Percentiles rank a stretch among this genome's conserved stretches.
phyloP scores from a whole-genome alignment of 441 rosid genomes.

The Mallotus japonicus region DNA sequence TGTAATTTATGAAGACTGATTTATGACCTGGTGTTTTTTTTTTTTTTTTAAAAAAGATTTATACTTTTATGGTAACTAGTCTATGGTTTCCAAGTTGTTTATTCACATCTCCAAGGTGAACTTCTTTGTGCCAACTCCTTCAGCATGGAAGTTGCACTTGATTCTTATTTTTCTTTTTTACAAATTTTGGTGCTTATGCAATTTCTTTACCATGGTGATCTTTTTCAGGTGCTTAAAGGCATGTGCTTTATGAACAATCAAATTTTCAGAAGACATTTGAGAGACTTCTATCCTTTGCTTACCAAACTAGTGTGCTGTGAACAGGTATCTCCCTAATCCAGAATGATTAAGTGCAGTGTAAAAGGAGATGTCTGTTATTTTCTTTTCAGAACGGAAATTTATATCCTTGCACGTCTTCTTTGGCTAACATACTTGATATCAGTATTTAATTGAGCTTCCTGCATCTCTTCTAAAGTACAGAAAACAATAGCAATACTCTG shows the following conservation, averaged over 20 bases:
- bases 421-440: background rate
- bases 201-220: background rate
- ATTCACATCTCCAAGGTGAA: background rate
- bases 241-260: conserved; percentile 90
- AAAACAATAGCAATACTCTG: background rate
- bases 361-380: background rate
- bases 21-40: background rate
- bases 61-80: background rate
- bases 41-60: background rate
- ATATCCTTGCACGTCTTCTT: background rate
- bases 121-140: background rate
- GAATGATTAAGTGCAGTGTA: background rate
- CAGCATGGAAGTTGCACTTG: background rate
- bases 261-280: conserved; percentile 80
- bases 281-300: conserved; percentile 94
- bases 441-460: background rate
- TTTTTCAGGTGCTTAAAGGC: conserved; percentile 86
- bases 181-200: background rate
- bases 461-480: background rate
- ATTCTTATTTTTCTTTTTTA: background rate
- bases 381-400: background rate
- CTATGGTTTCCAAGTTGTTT: background rate
- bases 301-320: conserved; percentile 94
- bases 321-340: conserved; percentile 54
- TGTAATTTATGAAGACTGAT: background rate